Evolutionary conservation across 2,329 filamentous ascomycete genomes (phyloP), one percentile per base, ranked within the genome.

Genomic region (Trichoderma arundinaceum): DNA sequence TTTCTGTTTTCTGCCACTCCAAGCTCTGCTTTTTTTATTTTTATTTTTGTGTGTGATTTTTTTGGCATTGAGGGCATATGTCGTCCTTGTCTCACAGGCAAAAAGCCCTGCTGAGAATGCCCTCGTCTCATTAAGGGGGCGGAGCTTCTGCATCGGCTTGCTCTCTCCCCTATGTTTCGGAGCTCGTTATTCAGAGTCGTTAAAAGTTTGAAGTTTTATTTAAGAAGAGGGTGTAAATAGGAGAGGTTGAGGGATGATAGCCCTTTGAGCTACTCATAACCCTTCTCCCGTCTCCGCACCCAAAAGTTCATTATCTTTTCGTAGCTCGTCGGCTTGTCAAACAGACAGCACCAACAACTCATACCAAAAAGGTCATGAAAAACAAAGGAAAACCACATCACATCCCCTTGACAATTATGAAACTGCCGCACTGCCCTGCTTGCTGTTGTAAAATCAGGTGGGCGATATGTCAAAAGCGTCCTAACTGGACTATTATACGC

Each of bases 321-420:
- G 51, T 61, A 56, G 57, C 52, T 39, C 46, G 65, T 53, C 52
- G 59, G 52, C 28, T 15, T 58, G 39, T 39, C 61, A 33, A 39
- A 13, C n/a, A 32, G 39, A 66, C 32, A 15, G 12, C 7, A 15
- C 57, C 41, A 13, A 66, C 65, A 48, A 53, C 44, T 64, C 52
- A 48, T 66, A 66, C 33, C 33, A 59, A 64, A 61, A 51, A 66
- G 49, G 44, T 51, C 59, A 64, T 66, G 46, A 57, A 66, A 19
- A 17, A 66, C 65, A 64, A 64, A 66, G 44, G 54, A 66, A 66
- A 64, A 53, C 39, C 32, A 48, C 65, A 39, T 53, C 51, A 58
- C 35, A 59, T 64, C 65, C n/a, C 49, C 52, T 48, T 41, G 43
- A 53, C 58, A 57, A 49, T 35, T 22, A 7, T n/a, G 9, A 19